Base-by-base conservation (phyloP, 2,329 filamentous ascomycete genomes). In the Pestalotiopsis sp. region DNA sequence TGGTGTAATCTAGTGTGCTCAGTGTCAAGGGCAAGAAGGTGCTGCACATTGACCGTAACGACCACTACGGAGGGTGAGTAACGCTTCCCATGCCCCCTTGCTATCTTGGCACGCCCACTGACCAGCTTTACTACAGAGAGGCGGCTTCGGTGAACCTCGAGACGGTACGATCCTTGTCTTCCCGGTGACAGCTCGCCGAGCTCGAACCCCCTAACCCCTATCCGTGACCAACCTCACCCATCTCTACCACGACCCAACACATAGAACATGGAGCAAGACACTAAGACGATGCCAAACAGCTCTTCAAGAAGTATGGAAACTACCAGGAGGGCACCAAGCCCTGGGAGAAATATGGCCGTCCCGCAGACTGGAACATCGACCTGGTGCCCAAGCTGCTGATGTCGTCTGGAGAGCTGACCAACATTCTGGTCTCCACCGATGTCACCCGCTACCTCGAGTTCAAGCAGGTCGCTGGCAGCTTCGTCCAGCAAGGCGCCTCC, bases 1-100 rank as follows among this genome's bases (percentile, higher is more conserved):
- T 48, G 39, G 39, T 39, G 35, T 17, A 17, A 70, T 72, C 69
- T 76, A 94, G 94, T 82, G 94, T 99, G 70, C 85, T 98, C 79
- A 97, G 94, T 85, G 95, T 98, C 77, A 98, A 98, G 87, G 95
- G 95, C 81, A 95, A 97, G 88, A 98, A 98, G 86, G 96, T 99
- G 78, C 89, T 99, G 73, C 96, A 99, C 85, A 97, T 99, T 81
- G 96, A 98, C 84, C 92, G 94, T 79, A 98, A 98, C 81, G 94
- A 97, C 81, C 94, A 98, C 86, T 98, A 98, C 79, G 96, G 96
- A 88, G 96, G 94, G 94, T 97, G 85, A 77, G 92, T 86, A 67
- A n/a, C 14, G 14, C n/a, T n/a, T 61, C 22, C 26, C 11, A 17
- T 14, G 80, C 78, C 20, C 24, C 40, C 48, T 24, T 11, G 9